Conservation (phyloP, 2,329 filamentous ascomycete species). For the Nigrograna mackinnonii region DNA sequence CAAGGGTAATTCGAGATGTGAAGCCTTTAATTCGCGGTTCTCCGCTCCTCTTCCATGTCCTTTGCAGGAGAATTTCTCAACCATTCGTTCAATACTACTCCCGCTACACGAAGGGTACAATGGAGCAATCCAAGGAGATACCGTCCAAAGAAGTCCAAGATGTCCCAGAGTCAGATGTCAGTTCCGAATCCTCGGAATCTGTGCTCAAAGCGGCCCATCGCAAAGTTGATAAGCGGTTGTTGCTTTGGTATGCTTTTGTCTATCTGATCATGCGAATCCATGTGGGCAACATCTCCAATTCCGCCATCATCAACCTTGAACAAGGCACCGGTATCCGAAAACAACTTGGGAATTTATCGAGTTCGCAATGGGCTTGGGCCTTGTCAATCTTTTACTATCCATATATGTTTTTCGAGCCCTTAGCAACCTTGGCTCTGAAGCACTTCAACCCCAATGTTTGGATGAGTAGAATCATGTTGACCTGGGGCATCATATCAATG, state of each 20-base stretch:
- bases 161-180: conserved; percentile 11
- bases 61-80: not conserved
- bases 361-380: conserved; percentile 36
- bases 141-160: conserved; percentile 9
- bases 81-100: no score
- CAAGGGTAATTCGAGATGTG: no score
- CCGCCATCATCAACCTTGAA: conserved; percentile 40
- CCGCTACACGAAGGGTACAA: conserved; percentile 10
- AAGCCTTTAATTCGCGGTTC: no score
- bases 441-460: conserved; percentile 21
- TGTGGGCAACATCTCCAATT: conserved; percentile 36
- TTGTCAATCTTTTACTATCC: conserved; percentile 39
- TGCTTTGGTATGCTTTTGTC: conserved; percentile 37
- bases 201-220: conserved; percentile 21
- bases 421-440: conserved; percentile 23
- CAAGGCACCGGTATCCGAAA: conserved; percentile 33
- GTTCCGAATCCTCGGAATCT: conserved; percentile 7
- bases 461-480: conserved; percentile 26
- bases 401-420: conserved; percentile 34
- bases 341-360: conserved; percentile 34
- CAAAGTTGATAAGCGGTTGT: conserved; percentile 35
- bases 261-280: conserved; percentile 35
- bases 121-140: conserved; percentile 7
- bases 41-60: no score
- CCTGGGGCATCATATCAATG: conserved; percentile 40